Evolutionary conservation across 2,329 filamentous ascomycete genomes (phyloP).

Genomic region (Botrytis aclada): DNA sequence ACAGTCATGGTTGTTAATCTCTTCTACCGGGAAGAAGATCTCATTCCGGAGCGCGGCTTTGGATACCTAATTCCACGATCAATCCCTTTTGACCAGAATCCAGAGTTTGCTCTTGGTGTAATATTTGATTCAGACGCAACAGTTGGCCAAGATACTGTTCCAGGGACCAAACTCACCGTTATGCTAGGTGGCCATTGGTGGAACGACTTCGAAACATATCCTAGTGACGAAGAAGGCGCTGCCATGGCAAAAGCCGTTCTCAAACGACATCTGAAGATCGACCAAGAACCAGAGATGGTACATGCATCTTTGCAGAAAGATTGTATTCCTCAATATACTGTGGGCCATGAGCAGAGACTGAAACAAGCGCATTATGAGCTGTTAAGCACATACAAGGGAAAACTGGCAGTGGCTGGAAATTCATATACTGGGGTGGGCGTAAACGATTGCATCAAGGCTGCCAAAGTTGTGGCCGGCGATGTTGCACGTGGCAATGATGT

Average conservation of each 20-base stretch:
- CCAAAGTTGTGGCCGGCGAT: constrained; percentile 50
- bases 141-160: constrained; percentile 50
- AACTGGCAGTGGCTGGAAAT: constrained; percentile 45
- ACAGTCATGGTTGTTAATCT: constrained; percentile 92
- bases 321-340: constrained; percentile 87
- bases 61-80: constrained; percentile 87
- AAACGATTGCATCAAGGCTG: constrained; percentile 55
- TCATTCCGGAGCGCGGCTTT: constrained; percentile 69
- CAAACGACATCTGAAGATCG: constrained; percentile 70
- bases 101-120: constrained; percentile 81
- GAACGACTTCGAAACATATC: constrained; percentile 60
- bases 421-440: constrained; percentile 48
- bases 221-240: constrained; percentile 63
- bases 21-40: constrained; percentile 65
- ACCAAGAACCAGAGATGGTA: constrained; percentile 56
- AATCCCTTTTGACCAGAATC: constrained; percentile 68
- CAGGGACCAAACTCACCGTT: constrained; percentile 83
- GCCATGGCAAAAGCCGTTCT: constrained; percentile 68
- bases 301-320: constrained; percentile 60
- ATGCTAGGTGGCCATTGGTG: constrained; percentile 96
- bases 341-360: constrained; percentile 59
- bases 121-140: constrained; percentile 71
- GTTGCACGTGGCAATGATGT: constrained; percentile 38
- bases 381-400: constrained; percentile 34
- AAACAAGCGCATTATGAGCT: constrained; percentile 35